A percentile compares a stretch with the other conserved stretches of the same genome.
These are phyloP conservation scores for Geotrichum phurueaensis DNA, from an alignment of 1,139 yeast species.

Conservation along the genomic window DNA sequence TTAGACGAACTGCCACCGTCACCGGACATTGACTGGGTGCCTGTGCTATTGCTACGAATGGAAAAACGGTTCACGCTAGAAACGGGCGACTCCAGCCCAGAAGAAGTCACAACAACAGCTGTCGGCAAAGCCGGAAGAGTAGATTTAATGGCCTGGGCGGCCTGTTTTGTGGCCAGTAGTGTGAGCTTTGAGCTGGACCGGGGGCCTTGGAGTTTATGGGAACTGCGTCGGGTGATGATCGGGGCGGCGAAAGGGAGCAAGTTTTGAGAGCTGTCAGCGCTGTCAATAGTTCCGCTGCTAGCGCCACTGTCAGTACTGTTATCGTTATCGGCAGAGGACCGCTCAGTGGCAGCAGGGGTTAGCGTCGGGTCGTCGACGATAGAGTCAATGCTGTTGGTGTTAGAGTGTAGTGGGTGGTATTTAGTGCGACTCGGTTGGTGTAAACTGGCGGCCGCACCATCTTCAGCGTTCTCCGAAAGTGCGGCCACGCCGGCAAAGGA, in stretches of 20 bases:
- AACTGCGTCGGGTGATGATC: background rate
- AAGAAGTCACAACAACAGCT: background rate
- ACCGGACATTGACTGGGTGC: background rate
- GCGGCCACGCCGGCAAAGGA: background rate
- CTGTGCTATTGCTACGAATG: slow-evolving; percentile 11
- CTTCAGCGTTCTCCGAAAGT: background rate
- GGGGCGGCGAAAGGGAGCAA: background rate
- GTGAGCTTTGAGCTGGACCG: slow-evolving; percentile 1
- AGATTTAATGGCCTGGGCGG: background rate
- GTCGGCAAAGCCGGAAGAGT: slow-evolving; percentile 2
- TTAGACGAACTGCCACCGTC: background rate
- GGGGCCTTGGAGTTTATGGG: background rate
- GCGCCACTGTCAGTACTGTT: background rate
- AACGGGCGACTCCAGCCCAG: slow-evolving; percentile 8
- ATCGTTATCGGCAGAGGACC: background rate
- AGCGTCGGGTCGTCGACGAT: slow-evolving; percentile 8
- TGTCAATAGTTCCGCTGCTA: background rate
- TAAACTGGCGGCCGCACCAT: background rate
- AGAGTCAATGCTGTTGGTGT: slow-evolving; percentile 6
- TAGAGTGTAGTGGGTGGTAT: slow-evolving; percentile 10
- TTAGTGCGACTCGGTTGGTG: background rate
- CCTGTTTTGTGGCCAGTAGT: background rate
- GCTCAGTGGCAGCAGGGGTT: background rate
- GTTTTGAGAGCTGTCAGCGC: background rate
- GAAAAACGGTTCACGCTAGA: slow-evolving; percentile 8